Evolutionary conservation across 495 filamentous ascomycete genomes (phyloP).

Genomic region (Daldinia loculata): DNA sequence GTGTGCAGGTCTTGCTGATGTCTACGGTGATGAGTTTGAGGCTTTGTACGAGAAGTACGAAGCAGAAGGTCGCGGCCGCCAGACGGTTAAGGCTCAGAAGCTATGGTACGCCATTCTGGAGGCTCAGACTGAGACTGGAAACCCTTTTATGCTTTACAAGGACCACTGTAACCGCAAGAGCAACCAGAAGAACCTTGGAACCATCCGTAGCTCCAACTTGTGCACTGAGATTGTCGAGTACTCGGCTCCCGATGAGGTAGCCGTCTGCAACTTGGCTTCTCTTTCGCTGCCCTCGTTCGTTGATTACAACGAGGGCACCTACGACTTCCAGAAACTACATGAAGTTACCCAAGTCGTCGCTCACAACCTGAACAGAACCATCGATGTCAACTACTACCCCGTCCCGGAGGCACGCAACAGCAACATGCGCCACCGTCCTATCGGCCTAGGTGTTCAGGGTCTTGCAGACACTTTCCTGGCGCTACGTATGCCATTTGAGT

Average conservation of each 20-base stretch:
- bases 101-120: constrained; percentile 98
- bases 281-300: constrained; percentile 90
- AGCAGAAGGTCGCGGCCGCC: constrained; percentile 84
- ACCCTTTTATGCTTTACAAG: constrained; percentile 99
- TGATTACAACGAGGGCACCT: constrained; percentile 79
- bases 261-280: constrained; percentile 97
- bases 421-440: constrained; percentile 94
- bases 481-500: constrained; percentile 96
- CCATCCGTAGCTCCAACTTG: constrained; percentile 96
- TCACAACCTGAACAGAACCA: constrained; percentile 95
- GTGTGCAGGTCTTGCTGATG: constrained; percentile 91
- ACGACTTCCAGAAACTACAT: constrained; percentile 95
- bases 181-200: constrained; percentile 99
- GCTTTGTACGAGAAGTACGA: constrained; percentile 95
- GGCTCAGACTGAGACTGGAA: constrained; percentile 97
- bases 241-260: constrained; percentile 95
- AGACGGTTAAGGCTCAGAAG: constrained; percentile 95
- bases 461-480: constrained; percentile 99
- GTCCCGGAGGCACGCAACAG: constrained; percentile 90
- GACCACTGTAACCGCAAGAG: constrained; percentile 97
- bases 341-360: constrained; percentile 90
- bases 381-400: constrained; percentile 96
- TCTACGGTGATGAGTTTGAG: constrained; percentile 97
- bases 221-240: constrained; percentile 99
- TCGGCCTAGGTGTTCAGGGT: constrained; percentile 96